Percentiles rank a stretch among this genome's conserved stretches.
Conservation (phyloP, 1,284 basidiomycete genomes). For the Naganishia albida region DNA sequence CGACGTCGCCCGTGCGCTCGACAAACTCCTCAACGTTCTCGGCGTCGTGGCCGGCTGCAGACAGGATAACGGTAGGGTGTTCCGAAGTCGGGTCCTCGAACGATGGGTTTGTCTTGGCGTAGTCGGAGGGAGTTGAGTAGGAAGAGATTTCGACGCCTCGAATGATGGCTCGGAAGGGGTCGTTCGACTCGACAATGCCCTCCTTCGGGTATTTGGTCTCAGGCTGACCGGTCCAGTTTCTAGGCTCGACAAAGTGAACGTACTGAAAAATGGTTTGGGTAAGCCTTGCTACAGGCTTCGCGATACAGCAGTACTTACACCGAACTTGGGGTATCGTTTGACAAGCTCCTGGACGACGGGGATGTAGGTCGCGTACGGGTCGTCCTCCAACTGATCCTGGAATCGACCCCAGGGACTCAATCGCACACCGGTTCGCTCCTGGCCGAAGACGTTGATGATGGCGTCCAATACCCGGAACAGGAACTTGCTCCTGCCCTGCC, state of each 20-base stretch:
- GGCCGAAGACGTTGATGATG: constrained; percentile 58
- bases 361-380: constrained; percentile 55
- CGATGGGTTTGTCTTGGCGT: constrained; percentile 30
- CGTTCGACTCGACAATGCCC: constrained; percentile 36
- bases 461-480: constrained; percentile 59
- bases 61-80: constrained; percentile 33
- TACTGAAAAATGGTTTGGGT: constrained; percentile 43
- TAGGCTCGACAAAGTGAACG: constrained; percentile 62
- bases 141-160: constrained; percentile 35
- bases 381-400: constrained; percentile 53
- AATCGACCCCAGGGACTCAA: constrained; percentile 61
- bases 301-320: constrained; percentile 15
- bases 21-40: constrained; percentile 37
- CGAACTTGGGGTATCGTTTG: constrained; percentile 26
- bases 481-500: constrained; percentile 62
- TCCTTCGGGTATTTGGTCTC: constrained; percentile 30
- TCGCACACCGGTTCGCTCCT: constrained; percentile 59
- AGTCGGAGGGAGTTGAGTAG: constrained; percentile 29
- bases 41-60: constrained; percentile 36
- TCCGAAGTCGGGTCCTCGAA: constrained; percentile 35
- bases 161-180: constrained; percentile 37
- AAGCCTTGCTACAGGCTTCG: background rate
- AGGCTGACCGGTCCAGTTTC: constrained; percentile 40
- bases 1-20: constrained; percentile 48
- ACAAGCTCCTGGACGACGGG: constrained; percentile 35